Conservation (phyloP, 2,329 filamentous ascomycete genomes). For the Coniochaeta pulveracea region DNA sequence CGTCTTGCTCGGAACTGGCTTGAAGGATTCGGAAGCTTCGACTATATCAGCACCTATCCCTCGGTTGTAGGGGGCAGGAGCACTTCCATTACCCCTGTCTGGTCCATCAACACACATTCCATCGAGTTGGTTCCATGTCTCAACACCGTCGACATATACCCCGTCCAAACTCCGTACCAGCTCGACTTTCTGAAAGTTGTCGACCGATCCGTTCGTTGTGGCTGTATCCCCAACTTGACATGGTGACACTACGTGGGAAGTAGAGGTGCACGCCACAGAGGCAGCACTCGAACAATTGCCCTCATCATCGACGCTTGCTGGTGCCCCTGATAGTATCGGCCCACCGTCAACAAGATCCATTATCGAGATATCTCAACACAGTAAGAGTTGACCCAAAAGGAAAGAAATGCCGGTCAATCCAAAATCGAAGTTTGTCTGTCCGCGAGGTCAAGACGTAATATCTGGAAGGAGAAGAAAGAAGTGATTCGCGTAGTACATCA, state of each 20-base stretch:
- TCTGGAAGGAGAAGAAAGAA: constrained; percentile 5
- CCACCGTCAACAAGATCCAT: constrained; percentile 9
- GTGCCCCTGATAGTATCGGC: neutral
- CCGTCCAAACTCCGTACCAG: constrained; percentile 1
- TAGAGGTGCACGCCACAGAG: neutral
- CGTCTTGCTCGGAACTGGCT: constrained; percentile 4
- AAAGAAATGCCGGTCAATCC: constrained; percentile 7
- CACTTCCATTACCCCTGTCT: neutral
- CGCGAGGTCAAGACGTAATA: constrained; percentile 13
- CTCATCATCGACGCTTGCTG: neutral
- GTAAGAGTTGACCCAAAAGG: too few relatives aligned
- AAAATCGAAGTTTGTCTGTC: too few relatives aligned
- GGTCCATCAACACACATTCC: neutral
- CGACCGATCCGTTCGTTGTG: neutral
- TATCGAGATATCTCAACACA: too few relatives aligned
- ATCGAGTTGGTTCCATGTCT: neutral
- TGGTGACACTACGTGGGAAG: too few relatives aligned
- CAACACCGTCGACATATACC: neutral
- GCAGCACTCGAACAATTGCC: neutral
- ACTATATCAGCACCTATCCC: too few relatives aligned
- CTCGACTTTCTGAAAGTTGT: constrained; percentile 1
- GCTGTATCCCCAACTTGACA: neutral
- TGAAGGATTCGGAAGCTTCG: neutral
- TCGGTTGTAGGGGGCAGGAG: neutral
- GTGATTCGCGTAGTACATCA: constrained; percentile 6